A percentile compares a stretch with the other conserved stretches of the same genome.
Evolutionary conservation across 352 stramenopile genomes (phyloP).

Genomic region (Phytophthora pseudosyringae): DNA sequence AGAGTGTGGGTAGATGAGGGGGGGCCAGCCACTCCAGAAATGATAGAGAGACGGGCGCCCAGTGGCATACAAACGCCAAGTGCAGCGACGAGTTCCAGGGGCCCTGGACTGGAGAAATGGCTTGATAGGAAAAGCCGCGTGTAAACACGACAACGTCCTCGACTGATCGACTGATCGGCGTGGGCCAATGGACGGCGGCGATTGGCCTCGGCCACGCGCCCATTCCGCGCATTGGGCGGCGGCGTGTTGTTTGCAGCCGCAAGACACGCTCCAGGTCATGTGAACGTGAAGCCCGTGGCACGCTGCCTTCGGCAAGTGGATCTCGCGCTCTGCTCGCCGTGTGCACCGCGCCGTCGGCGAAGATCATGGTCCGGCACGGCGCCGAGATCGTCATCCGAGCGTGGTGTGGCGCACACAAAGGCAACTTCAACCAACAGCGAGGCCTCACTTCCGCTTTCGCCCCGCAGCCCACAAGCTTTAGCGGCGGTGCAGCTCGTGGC

Average conservation of each 20-base stretch:
- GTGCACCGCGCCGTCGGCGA: constrained; percentile 19
- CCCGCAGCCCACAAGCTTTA: constrained; percentile 6
- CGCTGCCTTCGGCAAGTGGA: constrained; percentile 23
- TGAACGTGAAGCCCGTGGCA: constrained; percentile 20
- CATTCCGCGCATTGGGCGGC: constrained; percentile 18
- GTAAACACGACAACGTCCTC: constrained; percentile 4
- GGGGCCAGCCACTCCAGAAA: constrained; percentile 17
- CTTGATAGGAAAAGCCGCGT: constrained; percentile 1
- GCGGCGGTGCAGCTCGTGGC: not conserved
- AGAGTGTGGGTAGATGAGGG: constrained; percentile 1
- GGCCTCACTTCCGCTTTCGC: not conserved
- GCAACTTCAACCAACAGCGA: constrained; percentile 15
- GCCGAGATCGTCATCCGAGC: constrained; percentile 12
- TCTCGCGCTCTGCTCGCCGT: constrained; percentile 22
- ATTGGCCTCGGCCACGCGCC: constrained; percentile 20
- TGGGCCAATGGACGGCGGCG: constrained; percentile 8
- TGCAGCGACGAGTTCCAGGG: constrained; percentile 17
- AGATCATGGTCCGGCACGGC: not conserved
- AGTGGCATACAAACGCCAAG: constrained; percentile 3
- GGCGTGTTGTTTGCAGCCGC: constrained; percentile 16
- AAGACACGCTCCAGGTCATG: constrained; percentile 19
- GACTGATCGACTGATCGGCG: not conserved
- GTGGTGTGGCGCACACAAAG: constrained; percentile 18
- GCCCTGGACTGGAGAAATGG: constrained; percentile 19
- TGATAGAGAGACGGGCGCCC: constrained; percentile 2